phyloP scores from a whole-genome alignment of 257 asterid species.

The Solanum paucissectum region DNA sequence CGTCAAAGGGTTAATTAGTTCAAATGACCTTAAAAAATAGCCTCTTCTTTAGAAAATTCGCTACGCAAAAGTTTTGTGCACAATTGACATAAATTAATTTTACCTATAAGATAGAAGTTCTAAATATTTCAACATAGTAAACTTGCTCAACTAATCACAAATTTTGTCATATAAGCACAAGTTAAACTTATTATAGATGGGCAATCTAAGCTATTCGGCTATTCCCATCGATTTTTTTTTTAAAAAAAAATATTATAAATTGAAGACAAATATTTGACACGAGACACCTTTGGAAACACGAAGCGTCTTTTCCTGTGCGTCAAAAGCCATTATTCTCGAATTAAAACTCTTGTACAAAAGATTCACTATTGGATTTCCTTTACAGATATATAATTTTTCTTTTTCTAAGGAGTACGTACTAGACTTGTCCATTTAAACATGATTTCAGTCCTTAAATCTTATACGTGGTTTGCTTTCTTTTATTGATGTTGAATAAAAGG shows the following conservation, averaged over 20 bases:
- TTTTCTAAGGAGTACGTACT: not conserved
- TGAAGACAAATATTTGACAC: not conserved
- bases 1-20: not conserved
- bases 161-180: not conserved
- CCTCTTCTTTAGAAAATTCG: not conserved
- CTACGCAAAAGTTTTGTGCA: not conserved
- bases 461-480: not conserved
- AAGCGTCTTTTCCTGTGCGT: not conserved
- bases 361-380: not conserved
- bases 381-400: too few species aligned
- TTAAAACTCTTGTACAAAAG: not conserved
- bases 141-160: not conserved
- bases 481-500: not conserved
- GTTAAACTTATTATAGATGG: not conserved
- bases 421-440: not conserved
- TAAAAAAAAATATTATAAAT: not conserved
- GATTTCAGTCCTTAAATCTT: not conserved
- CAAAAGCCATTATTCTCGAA: not conserved
- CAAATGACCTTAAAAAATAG: not conserved
- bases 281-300: not conserved
- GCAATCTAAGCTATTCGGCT: not conserved
- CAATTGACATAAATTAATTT: not conserved
- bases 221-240: not conserved
- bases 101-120: not conserved
- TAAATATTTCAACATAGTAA: not conserved